A percentile compares a stretch with the other conserved stretches of the same genome.
Conservation (phyloP, 2,329 filamentous ascomycete genomes). For the Pseudogymnoascus sp. region DNA sequence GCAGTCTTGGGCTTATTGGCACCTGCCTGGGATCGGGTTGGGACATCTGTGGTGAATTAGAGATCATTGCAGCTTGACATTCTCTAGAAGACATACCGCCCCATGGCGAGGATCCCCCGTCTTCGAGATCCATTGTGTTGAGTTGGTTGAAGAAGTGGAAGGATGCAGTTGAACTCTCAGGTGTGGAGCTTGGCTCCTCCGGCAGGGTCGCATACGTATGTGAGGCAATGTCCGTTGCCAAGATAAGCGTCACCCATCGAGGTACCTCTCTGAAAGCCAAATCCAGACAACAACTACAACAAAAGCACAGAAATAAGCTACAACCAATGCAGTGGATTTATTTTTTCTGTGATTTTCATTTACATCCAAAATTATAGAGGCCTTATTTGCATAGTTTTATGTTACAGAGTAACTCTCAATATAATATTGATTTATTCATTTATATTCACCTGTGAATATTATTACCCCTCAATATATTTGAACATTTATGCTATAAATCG, state of each 20-base stretch:
- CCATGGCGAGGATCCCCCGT: slow-evolving; percentile 39
- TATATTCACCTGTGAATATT: not conserved
- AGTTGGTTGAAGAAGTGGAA: slow-evolving; percentile 10
- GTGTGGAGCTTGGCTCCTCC: slow-evolving; percentile 5
- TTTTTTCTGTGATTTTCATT: not conserved
- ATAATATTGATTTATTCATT: not conserved
- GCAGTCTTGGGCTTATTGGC: slow-evolving; percentile 20
- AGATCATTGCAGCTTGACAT: slow-evolving; percentile 11
- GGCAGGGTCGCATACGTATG: slow-evolving; percentile 5
- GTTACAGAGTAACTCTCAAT: no score
- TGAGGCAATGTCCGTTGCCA: slow-evolving; percentile 6
- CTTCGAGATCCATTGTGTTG: slow-evolving; percentile 36
- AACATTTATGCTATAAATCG: not conserved
- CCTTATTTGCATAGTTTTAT: not conserved
- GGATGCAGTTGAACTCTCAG: not conserved
- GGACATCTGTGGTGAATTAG: slow-evolving; percentile 31
- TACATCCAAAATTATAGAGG: not conserved
- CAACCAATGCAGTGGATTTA: not conserved
- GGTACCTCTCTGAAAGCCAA: not conserved
- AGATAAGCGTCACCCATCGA: slow-evolving; percentile 4
- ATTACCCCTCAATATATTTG: not conserved
- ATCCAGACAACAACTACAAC: not conserved
- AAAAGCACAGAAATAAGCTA: not conserved
- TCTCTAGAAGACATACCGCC: slow-evolving; percentile 31
- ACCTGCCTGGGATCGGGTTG: slow-evolving; percentile 32